Conservation (phyloP, 2,329 filamentous ascomycete species). For the Pseudogymnoascus sp. region DNA sequence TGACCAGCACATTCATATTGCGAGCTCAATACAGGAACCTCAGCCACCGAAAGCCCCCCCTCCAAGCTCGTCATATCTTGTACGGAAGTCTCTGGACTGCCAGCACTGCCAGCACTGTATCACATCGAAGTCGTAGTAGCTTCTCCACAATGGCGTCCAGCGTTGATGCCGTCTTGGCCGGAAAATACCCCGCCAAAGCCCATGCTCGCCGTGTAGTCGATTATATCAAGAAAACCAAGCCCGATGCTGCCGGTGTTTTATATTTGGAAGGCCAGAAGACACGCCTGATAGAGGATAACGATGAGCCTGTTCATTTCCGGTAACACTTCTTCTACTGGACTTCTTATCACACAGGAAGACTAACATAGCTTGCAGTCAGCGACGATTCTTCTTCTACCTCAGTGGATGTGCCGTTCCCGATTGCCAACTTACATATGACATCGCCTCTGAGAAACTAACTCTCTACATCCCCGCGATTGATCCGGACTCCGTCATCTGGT, state of each 20-base stretch:
- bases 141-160: conserved; percentile 9
- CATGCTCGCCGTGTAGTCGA: conserved; percentile 80
- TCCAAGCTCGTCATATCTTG: background rate
- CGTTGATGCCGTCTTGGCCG: conserved; percentile 39
- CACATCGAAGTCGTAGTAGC: background rate
- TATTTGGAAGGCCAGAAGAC: conserved; percentile 84
- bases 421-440: conserved; percentile 72
- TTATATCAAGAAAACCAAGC: conserved; percentile 60
- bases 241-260: conserved; percentile 61
- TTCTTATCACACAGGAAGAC: conserved; percentile 10
- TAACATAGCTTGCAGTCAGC: conserved; percentile 50
- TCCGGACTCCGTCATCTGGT: conserved; percentile 88
- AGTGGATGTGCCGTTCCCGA: conserved; percentile 77
- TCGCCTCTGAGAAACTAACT: conserved; percentile 61
- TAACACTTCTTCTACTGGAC: conserved; percentile 29
- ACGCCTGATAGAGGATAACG: conserved; percentile 80
- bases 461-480: conserved; percentile 88
- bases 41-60: background rate
- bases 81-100: background rate
- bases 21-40: background rate
- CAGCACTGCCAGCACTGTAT: conserved; percentile 2
- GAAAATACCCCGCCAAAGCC: conserved; percentile 73
- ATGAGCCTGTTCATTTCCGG: conserved; percentile 74
- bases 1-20: conserved; percentile 2
- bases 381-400: conserved; percentile 90